Conservation (phyloP, 2,329 filamentous ascomycete genomes). For the Apiospora arundinis region DNA sequence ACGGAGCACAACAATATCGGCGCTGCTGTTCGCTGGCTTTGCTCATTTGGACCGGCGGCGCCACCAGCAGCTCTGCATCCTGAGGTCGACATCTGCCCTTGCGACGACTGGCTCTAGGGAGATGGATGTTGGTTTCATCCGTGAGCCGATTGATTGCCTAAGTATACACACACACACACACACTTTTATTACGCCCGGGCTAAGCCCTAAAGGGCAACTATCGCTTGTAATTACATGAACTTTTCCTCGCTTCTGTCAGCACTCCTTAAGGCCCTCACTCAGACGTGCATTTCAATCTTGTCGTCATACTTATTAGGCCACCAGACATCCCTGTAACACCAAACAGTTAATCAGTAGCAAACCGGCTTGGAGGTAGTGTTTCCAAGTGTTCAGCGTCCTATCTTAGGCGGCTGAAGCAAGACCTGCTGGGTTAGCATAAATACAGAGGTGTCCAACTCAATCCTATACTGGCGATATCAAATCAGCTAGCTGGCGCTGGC, state of each 20-base stretch:
- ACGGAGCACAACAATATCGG: too few species aligned
- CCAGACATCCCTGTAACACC: slow-evolving; percentile 15
- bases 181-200: slow-evolving; percentile 21
- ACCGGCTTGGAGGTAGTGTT: slow-evolving; percentile 10
- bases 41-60: too few species aligned
- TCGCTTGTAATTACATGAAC: slow-evolving; percentile 1
- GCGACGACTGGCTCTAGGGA: too few species aligned
- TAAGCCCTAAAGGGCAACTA: slow-evolving; percentile 22
- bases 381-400: slow-evolving; percentile 23
- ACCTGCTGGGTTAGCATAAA: slow-evolving; percentile 19
- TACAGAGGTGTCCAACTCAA: neutral
- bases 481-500: neutral
- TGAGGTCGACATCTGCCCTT: too few species aligned
- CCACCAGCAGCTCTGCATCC: too few species aligned
- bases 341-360: slow-evolving; percentile 12
- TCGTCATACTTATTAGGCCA: too few species aligned
- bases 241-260: neutral
- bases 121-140: too few species aligned
- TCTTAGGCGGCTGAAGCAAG: slow-evolving; percentile 20
- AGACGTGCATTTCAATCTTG: too few species aligned
- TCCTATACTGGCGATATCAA: neutral
- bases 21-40: too few species aligned
- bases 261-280: neutral
- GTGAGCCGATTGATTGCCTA: too few species aligned
- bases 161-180: neutral